Evolutionary conservation across 106 monocot genomes (phyloP).

Genomic region (Chionographis japonica): DNA sequence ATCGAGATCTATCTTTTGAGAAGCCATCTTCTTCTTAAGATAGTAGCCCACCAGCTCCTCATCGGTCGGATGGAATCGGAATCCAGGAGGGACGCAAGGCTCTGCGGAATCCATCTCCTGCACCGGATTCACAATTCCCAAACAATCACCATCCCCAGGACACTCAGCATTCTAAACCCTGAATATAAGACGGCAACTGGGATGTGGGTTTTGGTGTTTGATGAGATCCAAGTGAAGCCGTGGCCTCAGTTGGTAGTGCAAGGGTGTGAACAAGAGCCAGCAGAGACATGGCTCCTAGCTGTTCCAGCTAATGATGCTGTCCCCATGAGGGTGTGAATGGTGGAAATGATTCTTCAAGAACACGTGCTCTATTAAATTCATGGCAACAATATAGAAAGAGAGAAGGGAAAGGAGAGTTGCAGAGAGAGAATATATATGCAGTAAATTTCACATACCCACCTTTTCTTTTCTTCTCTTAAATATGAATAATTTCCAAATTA

Average conservation of each 20-base stretch:
- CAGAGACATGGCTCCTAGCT: slow-evolving; percentile 16
- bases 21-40: slow-evolving; percentile 46
- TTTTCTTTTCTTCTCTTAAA: no score
- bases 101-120: slow-evolving; percentile 32
- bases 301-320: slow-evolving; percentile 59
- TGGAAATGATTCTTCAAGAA: slow-evolving; percentile 37
- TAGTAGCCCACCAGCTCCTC: slow-evolving; percentile 54
- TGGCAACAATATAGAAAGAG: neutral
- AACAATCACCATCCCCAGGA: neutral
- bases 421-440: no score
- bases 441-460: no score
- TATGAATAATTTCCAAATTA: no score
- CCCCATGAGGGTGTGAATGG: slow-evolving; percentile 32
- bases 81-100: slow-evolving; percentile 50
- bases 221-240: slow-evolving; percentile 8
- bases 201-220: slow-evolving; percentile 21
- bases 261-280: slow-evolving; percentile 15
- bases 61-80: slow-evolving; percentile 50
- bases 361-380: slow-evolving; percentile 30
- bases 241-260: neutral
- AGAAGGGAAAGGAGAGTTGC: no score
- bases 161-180: neutral
- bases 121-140: no score
- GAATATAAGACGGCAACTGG: neutral
- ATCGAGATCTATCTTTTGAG: slow-evolving; percentile 53